phyloP scores from a whole-genome alignment of 108 stramenopile species.

The Phaeodactylum tricornutum region DNA sequence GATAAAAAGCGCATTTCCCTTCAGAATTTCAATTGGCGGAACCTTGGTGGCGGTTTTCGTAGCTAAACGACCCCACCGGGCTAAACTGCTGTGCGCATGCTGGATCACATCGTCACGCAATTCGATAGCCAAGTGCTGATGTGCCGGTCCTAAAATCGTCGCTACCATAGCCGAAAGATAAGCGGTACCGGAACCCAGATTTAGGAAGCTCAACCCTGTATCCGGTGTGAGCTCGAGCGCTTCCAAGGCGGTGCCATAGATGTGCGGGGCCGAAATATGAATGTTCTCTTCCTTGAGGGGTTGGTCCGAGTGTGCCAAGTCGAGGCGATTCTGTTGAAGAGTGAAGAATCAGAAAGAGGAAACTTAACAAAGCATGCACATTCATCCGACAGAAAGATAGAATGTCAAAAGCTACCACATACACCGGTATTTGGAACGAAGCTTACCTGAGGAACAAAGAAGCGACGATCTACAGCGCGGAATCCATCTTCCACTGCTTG shows the following conservation, averaged over 20 bases:
- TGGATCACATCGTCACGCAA: conserved; percentile 61
- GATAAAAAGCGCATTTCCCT: conserved; percentile 69
- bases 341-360: not conserved
- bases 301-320: conserved; percentile 63
- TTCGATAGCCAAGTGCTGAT: conserved; percentile 62
- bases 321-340: conserved; percentile 1
- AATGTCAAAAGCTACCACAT: not conserved
- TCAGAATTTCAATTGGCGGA: conserved; percentile 41
- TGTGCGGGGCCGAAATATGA: conserved; percentile 90
- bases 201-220: conserved; percentile 48
- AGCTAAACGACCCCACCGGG: conserved; percentile 48
- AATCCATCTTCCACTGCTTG: conserved; percentile 58
- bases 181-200: conserved; percentile 81
- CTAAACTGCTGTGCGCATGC: conserved; percentile 54
- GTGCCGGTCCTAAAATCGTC: conserved; percentile 60
- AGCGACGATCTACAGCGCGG: conserved; percentile 66
- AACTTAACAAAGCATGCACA: not conserved
- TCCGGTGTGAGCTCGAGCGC: conserved; percentile 66
- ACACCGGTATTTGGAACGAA: not conserved
- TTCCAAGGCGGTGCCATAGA: conserved; percentile 78
- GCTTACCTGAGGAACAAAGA: conserved; percentile 77
- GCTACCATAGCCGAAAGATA: conserved; percentile 79
- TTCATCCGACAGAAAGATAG: not conserved
- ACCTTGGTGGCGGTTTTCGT: not conserved
- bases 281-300: conserved; percentile 72